Evolutionary conservation across 2,329 filamentous ascomycete genomes (phyloP).

Genomic region (Rhynchosporium secalis): DNA sequence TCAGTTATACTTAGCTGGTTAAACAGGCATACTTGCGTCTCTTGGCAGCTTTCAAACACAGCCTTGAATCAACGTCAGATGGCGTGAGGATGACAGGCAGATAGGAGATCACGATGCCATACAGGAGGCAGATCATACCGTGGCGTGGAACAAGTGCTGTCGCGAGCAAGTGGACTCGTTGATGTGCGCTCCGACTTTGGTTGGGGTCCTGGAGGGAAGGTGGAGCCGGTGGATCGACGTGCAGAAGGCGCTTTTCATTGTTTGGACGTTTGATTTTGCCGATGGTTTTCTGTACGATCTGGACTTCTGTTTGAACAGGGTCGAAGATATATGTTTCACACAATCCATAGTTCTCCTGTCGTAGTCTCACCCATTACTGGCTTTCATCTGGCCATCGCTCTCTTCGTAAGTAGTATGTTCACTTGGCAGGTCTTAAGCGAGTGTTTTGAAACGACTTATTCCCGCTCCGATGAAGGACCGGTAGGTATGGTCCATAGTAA

Average conservation of each 20-base stretch:
- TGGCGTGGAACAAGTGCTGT: conserved; percentile 6
- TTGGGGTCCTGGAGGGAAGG: neutral
- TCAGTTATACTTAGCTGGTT: neutral
- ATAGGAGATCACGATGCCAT: neutral
- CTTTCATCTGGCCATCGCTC: neutral
- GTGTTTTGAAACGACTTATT: conserved; percentile 8
- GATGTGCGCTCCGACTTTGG: neutral
- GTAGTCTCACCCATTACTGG: neutral
- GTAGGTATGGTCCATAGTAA: neutral
- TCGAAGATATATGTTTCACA: neutral
- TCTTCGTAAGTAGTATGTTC: neutral
- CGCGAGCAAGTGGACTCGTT: conserved; percentile 8
- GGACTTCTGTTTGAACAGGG: neutral
- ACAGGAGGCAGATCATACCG: conserved; percentile 8
- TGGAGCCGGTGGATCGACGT: conserved; percentile 11
- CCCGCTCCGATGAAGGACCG: neutral
- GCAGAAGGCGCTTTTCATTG: neutral
- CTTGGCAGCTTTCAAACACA: conserved; percentile 4
- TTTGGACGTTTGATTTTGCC: conserved; percentile 12
- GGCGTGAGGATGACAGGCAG: conserved; percentile 5
- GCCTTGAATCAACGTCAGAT: neutral
- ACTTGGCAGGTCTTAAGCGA: neutral
- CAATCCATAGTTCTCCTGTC: no score
- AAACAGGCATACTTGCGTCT: neutral
- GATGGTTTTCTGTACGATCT: neutral